Evolutionary conservation across 352 stramenopile genomes (phyloP).

Genomic region (Phytophthora fragariaefolia): DNA sequence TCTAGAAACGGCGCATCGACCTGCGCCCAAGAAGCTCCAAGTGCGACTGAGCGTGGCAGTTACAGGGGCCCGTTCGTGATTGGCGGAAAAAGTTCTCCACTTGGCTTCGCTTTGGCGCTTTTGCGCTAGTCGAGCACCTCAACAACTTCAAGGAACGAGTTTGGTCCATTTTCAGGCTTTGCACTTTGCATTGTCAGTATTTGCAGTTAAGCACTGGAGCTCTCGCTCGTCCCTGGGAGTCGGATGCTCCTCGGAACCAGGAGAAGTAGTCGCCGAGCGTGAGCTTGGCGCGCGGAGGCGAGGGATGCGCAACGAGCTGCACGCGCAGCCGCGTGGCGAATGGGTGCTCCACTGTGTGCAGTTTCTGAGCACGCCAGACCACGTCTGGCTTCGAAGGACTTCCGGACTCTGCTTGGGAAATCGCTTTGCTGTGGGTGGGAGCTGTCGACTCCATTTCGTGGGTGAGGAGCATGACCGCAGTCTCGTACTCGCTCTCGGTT

Average conservation of each 20-base stretch:
- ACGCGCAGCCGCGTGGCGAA: conserved; percentile 19
- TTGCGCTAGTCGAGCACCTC: conserved; percentile 19
- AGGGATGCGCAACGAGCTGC: conserved; percentile 18
- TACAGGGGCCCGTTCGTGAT: conserved; percentile 9
- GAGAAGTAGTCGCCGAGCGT: conserved; percentile 17
- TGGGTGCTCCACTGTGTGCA: conserved; percentile 9
- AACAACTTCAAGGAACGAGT: conserved; percentile 1
- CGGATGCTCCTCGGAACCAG: conserved; percentile 16
- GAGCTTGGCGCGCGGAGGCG: conserved; percentile 5
- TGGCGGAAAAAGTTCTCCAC: conserved; percentile 24
- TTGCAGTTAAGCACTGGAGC: conserved; percentile 10
- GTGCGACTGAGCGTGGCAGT: conserved; percentile 11
- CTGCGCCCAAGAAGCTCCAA: not conserved
- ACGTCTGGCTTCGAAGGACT: conserved; percentile 9
- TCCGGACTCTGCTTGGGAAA: conserved; percentile 4
- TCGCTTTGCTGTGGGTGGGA: conserved; percentile 1
- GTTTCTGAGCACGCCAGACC: conserved; percentile 15
- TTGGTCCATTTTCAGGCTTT: not conserved
- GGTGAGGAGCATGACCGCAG: conserved; percentile 11
- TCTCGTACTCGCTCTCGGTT: conserved; percentile 29
- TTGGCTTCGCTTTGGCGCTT: conserved; percentile 14
- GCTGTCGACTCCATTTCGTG: conserved; percentile 22
- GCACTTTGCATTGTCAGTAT: too few relatives aligned
- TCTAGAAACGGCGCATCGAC: conserved; percentile 16
- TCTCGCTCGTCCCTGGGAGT: conserved; percentile 9